phyloP scores from a whole-genome alignment of 371 early-diverging fungal species.

The Rhizomucor pusillus region DNA sequence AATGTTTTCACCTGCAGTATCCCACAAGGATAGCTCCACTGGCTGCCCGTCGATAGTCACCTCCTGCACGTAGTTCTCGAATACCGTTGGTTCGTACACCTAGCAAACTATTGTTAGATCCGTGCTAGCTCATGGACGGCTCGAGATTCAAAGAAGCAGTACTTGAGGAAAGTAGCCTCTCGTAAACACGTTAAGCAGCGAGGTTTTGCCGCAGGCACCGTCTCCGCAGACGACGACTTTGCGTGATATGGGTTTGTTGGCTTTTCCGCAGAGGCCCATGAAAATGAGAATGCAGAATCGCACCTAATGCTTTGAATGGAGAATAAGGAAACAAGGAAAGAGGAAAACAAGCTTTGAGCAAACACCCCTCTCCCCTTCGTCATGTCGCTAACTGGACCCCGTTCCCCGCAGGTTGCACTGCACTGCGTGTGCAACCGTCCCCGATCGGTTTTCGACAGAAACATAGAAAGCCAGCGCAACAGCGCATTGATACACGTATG shows the following conservation, averaged over 20 bases:
- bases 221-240: slow-evolving; percentile 79
- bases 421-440: no score
- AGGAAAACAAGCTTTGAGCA: no score
- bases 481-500: no score
- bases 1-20: slow-evolving; percentile 88
- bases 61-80: slow-evolving; percentile 86
- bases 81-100: slow-evolving; percentile 71
- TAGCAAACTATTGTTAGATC: slow-evolving; percentile 8
- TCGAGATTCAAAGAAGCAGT: neutral
- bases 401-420: no score
- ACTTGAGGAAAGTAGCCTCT: slow-evolving; percentile 38
- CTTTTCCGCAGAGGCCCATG: slow-evolving; percentile 9
- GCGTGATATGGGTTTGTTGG: slow-evolving; percentile 5
- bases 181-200: slow-evolving; percentile 34
- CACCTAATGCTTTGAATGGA: no score
- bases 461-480: no score
- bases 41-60: slow-evolving; percentile 76
- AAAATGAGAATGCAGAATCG: no score
- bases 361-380: no score
- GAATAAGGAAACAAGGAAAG: no score
- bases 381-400: no score
- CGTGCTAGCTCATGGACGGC: neutral
- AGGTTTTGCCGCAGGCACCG: slow-evolving; percentile 69
- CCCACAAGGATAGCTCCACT: slow-evolving; percentile 85
- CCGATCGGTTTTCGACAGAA: no score